phyloP scores from a whole-genome alignment of 2,329 filamentous ascomycete species.

The Ascosphaera pollenicola region DNA sequence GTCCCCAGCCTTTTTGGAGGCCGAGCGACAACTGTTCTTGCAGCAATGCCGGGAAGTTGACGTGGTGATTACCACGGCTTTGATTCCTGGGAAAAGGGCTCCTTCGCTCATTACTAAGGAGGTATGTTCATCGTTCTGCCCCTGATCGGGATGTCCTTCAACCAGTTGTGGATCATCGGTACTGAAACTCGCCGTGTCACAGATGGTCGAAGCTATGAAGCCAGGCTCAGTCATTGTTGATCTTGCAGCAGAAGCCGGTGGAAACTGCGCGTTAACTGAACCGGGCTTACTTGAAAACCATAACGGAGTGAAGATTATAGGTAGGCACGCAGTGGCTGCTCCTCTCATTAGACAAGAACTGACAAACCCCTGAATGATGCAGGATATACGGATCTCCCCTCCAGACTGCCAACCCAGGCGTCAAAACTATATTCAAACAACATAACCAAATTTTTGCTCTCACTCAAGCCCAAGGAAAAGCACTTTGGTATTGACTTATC shows the following conservation, averaged over 20 bases:
- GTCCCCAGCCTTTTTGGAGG: constrained; percentile 82
- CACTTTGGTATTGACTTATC: constrained; percentile 59
- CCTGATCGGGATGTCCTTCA: neutral
- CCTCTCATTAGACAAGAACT: neutral
- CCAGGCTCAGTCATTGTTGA: constrained; percentile 77
- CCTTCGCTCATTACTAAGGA: constrained; percentile 66
- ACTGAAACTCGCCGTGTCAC: too few relatives aligned
- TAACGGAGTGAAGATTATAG: constrained; percentile 66
- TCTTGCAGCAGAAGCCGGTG: constrained; percentile 67
- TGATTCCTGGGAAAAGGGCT: constrained; percentile 66
- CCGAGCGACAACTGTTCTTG: constrained; percentile 80
- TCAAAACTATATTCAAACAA: constrained; percentile 88
- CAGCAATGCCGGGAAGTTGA: constrained; percentile 75
- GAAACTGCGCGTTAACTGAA: constrained; percentile 66
- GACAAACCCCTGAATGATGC: constrained; percentile 7
- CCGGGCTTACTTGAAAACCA: constrained; percentile 48
- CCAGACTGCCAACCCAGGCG: constrained; percentile 66
- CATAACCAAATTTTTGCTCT: constrained; percentile 70
- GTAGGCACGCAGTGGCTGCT: constrained; percentile 20
- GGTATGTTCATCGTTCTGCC: constrained; percentile 9
- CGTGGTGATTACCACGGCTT: constrained; percentile 79
- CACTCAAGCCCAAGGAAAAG: constrained; percentile 56
- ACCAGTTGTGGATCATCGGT: neutral
- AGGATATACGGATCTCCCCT: constrained; percentile 74
- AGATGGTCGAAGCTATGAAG: constrained; percentile 67